Percentiles rank a stretch among this genome's conserved stretches.
phyloP scores from a whole-genome alignment of 2,329 filamentous ascomycete genomes.

The Lasiodiplodia sp. region DNA sequence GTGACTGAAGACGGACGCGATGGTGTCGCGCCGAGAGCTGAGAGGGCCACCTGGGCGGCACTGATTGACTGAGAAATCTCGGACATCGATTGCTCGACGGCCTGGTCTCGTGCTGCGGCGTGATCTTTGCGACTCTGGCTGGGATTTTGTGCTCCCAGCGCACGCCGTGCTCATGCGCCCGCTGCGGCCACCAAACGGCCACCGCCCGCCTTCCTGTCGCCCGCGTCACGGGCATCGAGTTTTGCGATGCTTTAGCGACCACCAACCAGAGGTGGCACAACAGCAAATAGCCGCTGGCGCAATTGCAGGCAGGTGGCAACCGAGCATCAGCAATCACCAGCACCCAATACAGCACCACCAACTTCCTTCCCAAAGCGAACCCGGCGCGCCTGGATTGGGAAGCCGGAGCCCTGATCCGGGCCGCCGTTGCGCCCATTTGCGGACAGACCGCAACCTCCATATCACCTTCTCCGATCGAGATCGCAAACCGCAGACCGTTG shows the following conservation, averaged over 20 bases:
- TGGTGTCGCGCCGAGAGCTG: neutral
- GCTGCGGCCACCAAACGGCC: neutral
- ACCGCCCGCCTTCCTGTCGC: neutral
- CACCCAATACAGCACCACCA: neutral
- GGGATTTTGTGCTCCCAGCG: neutral
- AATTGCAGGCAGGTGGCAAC: neutral
- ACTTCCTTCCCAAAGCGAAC: constrained; percentile 12
- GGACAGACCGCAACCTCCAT: neutral
- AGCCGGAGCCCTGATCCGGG: constrained; percentile 1
- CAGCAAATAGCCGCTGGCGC: neutral
- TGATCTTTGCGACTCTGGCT: constrained; percentile 22
- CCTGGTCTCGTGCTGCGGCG: neutral
- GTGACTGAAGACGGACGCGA: neutral
- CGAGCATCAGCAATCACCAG: neutral
- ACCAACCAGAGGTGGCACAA: neutral
- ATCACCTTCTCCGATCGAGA: neutral
- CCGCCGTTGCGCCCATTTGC: neutral
- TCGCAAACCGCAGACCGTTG: neutral
- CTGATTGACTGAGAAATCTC: constrained; percentile 18
- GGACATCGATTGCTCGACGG: neutral
- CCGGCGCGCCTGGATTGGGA: neutral
- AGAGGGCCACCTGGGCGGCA: constrained; percentile 2
- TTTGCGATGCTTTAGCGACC: neutral
- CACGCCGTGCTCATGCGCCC: neutral
- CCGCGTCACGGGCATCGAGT: neutral